Evolutionary conservation across 768 basidiomycete genomes (phyloP).

Genomic region (Paxillus involutus): DNA sequence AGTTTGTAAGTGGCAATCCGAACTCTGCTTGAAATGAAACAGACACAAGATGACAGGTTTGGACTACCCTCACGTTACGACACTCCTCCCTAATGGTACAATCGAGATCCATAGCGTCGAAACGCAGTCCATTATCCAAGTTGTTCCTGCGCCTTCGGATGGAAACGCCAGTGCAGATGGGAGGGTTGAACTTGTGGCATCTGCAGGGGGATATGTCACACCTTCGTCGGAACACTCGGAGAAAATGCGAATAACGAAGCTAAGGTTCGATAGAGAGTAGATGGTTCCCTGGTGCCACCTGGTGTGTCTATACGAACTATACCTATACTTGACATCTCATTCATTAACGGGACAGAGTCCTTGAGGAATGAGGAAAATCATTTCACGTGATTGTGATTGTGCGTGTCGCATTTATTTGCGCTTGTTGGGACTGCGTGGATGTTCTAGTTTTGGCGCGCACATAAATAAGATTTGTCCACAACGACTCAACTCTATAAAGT

Average conservation of each 20-base stretch:
- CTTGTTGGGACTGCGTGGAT: constrained; percentile 13
- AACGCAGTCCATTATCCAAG: constrained; percentile 70
- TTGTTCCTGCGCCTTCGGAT: constrained; percentile 51
- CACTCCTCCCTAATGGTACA: constrained; percentile 75
- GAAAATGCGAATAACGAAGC: constrained; percentile 36
- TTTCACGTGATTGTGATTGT: constrained; percentile 30
- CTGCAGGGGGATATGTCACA: constrained; percentile 38
- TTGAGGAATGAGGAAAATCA: constrained; percentile 9
- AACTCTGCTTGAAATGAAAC: not conserved
- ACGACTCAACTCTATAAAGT: not conserved
- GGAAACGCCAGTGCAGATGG: constrained; percentile 22
- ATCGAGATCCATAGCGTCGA: constrained; percentile 83
- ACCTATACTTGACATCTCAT: not conserved
- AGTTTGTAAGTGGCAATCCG: constrained; percentile 54
- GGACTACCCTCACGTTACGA: constrained; percentile 79
- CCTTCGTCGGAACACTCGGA: constrained; percentile 41
- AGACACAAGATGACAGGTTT: constrained; percentile 47
- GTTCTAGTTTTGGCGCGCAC: constrained; percentile 9
- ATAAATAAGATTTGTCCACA: not conserved
- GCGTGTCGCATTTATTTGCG: constrained; percentile 20
- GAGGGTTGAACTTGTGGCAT: constrained; percentile 27
- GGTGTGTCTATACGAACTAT: constrained; percentile 23
- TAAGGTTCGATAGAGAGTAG: constrained; percentile 27
- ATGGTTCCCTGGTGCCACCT: not conserved
- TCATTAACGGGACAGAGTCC: constrained; percentile 7